Base-by-base conservation (phyloP, 2,329 filamentous ascomycete species). In the Neopestalotiopsis clavispora region DNA sequence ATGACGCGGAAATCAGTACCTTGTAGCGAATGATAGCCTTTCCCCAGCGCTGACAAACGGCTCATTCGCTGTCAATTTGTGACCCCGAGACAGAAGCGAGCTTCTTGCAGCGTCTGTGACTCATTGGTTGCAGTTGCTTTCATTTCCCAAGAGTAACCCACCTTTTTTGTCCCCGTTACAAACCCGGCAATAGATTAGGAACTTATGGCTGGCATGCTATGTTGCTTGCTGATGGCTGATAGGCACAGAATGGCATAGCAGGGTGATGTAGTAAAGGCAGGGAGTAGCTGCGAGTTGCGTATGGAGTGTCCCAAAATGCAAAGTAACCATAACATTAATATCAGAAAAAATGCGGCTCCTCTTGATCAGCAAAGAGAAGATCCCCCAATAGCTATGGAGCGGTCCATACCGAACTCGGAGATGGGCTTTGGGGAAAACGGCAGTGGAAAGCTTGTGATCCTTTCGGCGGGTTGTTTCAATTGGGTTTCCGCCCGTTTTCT, bases 1-100 rank as follows among this genome's bases (percentile, higher is more conserved):
- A 66, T 66, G 63, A 66, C 63, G 63, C 63, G 63, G 63, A 58
- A 66, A 66, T 66, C 34, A 52, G 17, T 40, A 38, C 40, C 9
- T 32, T 23, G 40, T 17, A 30, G 40, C 62, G 40, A 49, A 49
- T 65, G 38, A 49, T 40, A 45, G 34, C 57, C 32, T 40, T 60
- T 60, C 7, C 14, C 13, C n/a, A 20, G 30, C 45, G 62, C 62
- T 65, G 38, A 65, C 62, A 65, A 65, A 65, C 62, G 62, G 40
- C 40, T 30, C 45, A 62, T 65, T 65, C 42, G 62, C 62, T 65
- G 40, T 49, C 42, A 52, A n/a, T 40, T 38, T 45, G 38, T 23
- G 20, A 30, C 38, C 62, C 23, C 28, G 34, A 65, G 38, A 34
- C 28, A 58, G 52, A 40, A 20, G 62, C 30, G 38, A 63, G 20